A percentile compares a stretch with the other conserved stretches of the same genome.
Evolutionary conservation across 78 protist species (phyloP).

Genomic region (Dictyostelium purpureum): DNA sequence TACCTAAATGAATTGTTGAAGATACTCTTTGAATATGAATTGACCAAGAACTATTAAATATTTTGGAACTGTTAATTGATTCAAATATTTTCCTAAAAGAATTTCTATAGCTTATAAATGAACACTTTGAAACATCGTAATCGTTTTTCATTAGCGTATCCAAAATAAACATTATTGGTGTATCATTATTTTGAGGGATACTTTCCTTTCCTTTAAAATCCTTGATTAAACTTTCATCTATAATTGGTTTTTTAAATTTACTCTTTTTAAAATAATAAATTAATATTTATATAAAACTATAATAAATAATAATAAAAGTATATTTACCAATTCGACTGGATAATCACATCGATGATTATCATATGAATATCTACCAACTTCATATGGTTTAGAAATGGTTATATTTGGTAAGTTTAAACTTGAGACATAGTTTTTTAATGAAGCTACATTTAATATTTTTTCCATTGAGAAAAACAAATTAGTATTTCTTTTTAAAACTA

Average conservation of each 20-base stretch:
- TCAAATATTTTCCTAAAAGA: background rate
- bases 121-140: background rate
- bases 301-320: background rate
- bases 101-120: background rate
- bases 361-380: constrained; percentile 1
- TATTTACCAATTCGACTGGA: background rate
- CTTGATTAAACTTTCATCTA: background rate
- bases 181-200: background rate
- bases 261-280: background rate
- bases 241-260: background rate
- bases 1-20: background rate
- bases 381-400: background rate
- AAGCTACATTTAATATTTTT: no score
- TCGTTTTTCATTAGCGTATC: background rate
- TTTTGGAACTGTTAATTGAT: background rate
- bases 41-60: background rate
- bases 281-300: background rate
- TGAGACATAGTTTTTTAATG: no score
- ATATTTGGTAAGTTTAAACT: no score
- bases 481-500: no score
- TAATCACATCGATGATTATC: background rate
- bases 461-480: no score
- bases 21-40: background rate
- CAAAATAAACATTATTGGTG: background rate
- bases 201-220: background rate